Percentiles rank a stretch among this genome's conserved stretches.
phyloP scores from a whole-genome alignment of 1,284 basidiomycete genomes.

The Cryptococcus sp. region DNA sequence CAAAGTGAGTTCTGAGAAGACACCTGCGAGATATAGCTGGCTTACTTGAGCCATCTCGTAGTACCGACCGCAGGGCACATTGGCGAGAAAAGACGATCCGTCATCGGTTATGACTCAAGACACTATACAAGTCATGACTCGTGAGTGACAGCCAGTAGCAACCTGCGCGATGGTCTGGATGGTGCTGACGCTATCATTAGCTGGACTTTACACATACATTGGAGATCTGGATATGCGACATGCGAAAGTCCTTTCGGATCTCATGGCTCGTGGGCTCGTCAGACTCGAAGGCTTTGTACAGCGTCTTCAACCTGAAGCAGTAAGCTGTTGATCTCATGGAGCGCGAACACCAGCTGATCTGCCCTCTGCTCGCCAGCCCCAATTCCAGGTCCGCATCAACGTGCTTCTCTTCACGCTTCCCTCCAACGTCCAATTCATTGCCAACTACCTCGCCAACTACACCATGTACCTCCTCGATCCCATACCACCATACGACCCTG shows the following conservation, averaged over 20 bases:
- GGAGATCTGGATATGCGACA: conserved; percentile 83
- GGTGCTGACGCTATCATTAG: conserved; percentile 9
- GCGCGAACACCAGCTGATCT: background rate
- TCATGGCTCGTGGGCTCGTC: conserved; percentile 79
- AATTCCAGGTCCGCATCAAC: conserved; percentile 63
- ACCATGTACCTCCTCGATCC: conserved; percentile 81
- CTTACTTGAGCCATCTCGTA: conserved; percentile 19
- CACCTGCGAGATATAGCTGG: background rate
- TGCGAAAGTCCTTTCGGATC: conserved; percentile 72
- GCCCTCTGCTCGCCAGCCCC: conserved; percentile 16
- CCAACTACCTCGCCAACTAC: conserved; percentile 68
- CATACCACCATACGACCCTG: conserved; percentile 57
- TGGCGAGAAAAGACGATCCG: conserved; percentile 57
- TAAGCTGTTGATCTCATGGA: conserved; percentile 29
- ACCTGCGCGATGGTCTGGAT: too few relatives aligned
- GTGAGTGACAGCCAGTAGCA: conserved; percentile 54
- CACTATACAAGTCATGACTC: conserved; percentile 77
- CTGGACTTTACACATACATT: conserved; percentile 62
- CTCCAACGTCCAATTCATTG: conserved; percentile 80
- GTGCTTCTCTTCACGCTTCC: conserved; percentile 90
- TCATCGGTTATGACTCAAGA: conserved; percentile 63
- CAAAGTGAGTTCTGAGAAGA: conserved; percentile 48
- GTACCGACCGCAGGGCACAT: conserved; percentile 52
- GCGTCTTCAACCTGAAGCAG: conserved; percentile 50
- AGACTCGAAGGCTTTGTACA: conserved; percentile 69